These are phyloP conservation scores for Yamadazyma blattariae DNA, from an alignment of 1,139 yeast species.

Conservation along the genomic window DNA sequence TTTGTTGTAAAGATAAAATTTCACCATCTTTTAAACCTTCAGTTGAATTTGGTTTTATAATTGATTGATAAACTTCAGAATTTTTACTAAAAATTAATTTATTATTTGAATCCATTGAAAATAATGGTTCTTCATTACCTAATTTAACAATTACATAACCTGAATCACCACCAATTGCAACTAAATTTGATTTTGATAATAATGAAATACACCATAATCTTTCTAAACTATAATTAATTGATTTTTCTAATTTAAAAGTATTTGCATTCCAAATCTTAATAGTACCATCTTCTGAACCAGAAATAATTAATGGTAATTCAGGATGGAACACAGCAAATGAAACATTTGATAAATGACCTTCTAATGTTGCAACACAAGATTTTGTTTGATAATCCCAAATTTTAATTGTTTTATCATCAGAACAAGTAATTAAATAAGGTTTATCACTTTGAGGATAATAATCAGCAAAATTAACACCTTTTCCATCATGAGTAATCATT, in stretches of 20 bases:
- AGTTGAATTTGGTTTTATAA: constrained; percentile 65
- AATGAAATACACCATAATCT: constrained; percentile 95
- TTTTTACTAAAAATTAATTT: constrained; percentile 89
- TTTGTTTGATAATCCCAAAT: constrained; percentile 98
- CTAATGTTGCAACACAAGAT: constrained; percentile 89
- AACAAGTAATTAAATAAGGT: constrained; percentile 89
- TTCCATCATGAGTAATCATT: constrained; percentile 82
- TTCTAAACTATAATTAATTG: constrained; percentile 86
- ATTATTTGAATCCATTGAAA: constrained; percentile 91
- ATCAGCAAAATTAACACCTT: constrained; percentile 94
- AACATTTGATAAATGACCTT: constrained; percentile 91
- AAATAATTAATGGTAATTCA: constrained; percentile 81
- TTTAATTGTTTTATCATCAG: constrained; percentile 88
- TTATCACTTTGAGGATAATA: constrained; percentile 97
- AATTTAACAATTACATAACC: constrained; percentile 84
- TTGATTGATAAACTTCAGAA: constrained; percentile 83
- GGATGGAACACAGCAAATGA: constrained; percentile 98
- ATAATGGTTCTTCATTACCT: constrained; percentile 92
- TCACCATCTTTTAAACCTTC: constrained; percentile 81
- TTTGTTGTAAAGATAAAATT: constrained; percentile 65
- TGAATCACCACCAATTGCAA: constrained; percentile 93
- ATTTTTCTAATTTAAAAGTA: constrained; percentile 83
- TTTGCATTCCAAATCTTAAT: constrained; percentile 77
- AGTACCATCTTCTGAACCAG: constrained; percentile 84
- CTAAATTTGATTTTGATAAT: constrained; percentile 71